Evolutionary conservation across 1,284 basidiomycete genomes (phyloP), one percentile per base, ranked within the genome.

Genomic region (Caloboletus inedulis): DNA sequence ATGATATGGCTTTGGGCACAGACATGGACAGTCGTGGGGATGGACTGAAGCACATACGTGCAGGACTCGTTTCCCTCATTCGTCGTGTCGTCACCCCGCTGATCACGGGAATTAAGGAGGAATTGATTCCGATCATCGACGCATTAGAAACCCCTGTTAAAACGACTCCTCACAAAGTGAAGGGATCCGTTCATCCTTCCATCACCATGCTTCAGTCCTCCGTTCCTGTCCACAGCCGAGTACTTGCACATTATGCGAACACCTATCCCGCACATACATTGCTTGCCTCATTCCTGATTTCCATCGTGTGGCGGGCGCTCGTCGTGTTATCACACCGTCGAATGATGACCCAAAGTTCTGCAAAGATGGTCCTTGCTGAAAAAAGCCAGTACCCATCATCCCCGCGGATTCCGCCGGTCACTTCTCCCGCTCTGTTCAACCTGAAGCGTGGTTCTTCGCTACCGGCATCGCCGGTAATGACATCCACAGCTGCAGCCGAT

Each of bases 271-370:
- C 83, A 0, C 83, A 90, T 58, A 71, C 77, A 16, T 69, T 75
- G 1, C 73, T 90, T 21, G 86, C 87, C 0, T 79, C 83, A 2
- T 77, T 89, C 54, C 74, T 87, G 55, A 89, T 91, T 60, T 83
- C 81, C 8, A 65, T 87, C 2, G 71, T 87, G 2, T 91, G 89
- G 89, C 79, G 78, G 13, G 81, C 79, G 4, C 74, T 90, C 47
- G 80, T 90, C 27, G 84, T 86, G 14, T 65, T 91, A 21, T 76
- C 85, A 14, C 77, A 86, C 66, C 79, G 88, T 27, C 75, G 78
- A 7, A 56, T 66, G 8, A 59, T 70, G 4, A 53, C 77, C 0
- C 65, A 66, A 14, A 59, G 72, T n/a, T 60, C 63, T 18, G 62
- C 71, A 8, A 52, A 65, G 4, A 51, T 61, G 12, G 52, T 44